Evolutionary conservation across 2,329 filamentous ascomycete species (phyloP).

Genomic region (Sporothrix euskadiensis): DNA sequence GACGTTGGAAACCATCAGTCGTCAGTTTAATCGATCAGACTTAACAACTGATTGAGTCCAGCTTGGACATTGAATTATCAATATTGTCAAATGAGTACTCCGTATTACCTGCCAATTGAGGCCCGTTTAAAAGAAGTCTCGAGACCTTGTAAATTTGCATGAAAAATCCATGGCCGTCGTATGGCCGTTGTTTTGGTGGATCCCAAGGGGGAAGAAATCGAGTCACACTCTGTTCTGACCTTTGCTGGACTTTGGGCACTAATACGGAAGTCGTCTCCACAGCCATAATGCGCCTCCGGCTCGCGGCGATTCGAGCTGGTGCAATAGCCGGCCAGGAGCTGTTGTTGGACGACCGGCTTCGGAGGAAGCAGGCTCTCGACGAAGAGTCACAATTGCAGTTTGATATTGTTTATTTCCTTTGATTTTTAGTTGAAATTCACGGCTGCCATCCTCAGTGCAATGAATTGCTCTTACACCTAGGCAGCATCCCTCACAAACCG

Average conservation of each 20-base stretch:
- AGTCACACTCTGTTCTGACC: not conserved
- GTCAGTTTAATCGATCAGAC: too few relatives aligned
- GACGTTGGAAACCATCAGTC: not conserved
- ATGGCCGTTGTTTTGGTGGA: not conserved
- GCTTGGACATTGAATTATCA: too few relatives aligned
- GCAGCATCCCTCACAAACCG: not conserved
- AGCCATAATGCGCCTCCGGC: not conserved
- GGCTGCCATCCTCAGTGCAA: too few relatives aligned
- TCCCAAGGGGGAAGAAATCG: not conserved
- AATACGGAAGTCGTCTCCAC: too few relatives aligned
- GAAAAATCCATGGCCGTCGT: too few relatives aligned
- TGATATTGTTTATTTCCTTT: not conserved
- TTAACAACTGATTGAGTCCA: too few relatives aligned
- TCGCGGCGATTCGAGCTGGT: not conserved
- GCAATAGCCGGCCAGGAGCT: not conserved
- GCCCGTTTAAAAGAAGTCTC: not conserved
- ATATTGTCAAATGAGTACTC: too few relatives aligned
- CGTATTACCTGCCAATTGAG: too few relatives aligned
- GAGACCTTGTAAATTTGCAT: not conserved
- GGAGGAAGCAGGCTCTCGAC: not conserved
- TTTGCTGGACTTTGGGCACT: too few relatives aligned
- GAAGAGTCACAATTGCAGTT: not conserved
- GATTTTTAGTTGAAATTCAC: not conserved
- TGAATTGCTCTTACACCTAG: too few relatives aligned
- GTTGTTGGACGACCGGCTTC: not conserved